Conservation (phyloP, 176 grass and related monocot species). For the Oryza meyeriana region DNA sequence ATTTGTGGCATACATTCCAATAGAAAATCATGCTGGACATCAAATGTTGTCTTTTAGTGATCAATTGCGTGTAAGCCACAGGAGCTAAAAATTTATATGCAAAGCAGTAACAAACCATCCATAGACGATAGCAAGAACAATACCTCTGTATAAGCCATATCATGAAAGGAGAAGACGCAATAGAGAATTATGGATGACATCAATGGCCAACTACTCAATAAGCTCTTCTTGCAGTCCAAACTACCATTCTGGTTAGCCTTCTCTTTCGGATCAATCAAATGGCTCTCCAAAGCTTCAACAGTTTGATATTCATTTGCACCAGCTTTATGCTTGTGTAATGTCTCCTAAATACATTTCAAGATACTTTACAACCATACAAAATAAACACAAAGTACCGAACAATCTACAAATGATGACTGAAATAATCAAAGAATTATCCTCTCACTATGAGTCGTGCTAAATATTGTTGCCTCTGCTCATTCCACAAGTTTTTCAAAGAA, state of each 20-base stretch:
- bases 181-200: slow-evolving; percentile 95
- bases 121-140: neutral
- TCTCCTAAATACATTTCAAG: slow-evolving; percentile 53
- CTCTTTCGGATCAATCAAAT: slow-evolving; percentile 39
- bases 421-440: neutral
- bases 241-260: slow-evolving; percentile 36
- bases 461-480: neutral
- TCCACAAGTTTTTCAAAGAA: neutral
- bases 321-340: slow-evolving; percentile 72
- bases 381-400: neutral
- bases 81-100: slow-evolving; percentile 10
- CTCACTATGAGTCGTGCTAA: neutral
- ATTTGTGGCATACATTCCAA: neutral
- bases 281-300: slow-evolving; percentile 61
- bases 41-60: neutral
- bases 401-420: neutral
- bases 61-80: neutral
- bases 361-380: neutral
- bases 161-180: slow-evolving; percentile 83
- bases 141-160: slow-evolving; percentile 91
- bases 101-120: neutral
- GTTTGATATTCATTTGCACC: slow-evolving; percentile 17
- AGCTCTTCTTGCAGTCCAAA: slow-evolving; percentile 42
- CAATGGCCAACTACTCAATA: slow-evolving; percentile 93
- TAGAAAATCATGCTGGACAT: neutral